phyloP scores from a whole-genome alignment of 2,329 filamentous ascomycete genomes.

The Clarireedia monteithiana region DNA sequence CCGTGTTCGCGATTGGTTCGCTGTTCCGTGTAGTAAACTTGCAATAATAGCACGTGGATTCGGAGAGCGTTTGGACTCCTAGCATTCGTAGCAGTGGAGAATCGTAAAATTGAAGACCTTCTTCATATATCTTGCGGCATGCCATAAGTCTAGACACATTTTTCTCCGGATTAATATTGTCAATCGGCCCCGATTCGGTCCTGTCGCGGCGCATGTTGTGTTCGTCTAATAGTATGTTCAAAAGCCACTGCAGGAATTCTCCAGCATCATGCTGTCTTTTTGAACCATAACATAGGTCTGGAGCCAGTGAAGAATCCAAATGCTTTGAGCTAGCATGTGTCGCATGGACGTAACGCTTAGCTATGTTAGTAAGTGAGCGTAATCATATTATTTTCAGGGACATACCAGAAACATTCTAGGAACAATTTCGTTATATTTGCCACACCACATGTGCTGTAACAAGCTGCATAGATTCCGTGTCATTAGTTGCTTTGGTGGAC shows the following conservation, averaged over 20 bases:
- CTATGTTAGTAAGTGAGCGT: slow-evolving; percentile 1
- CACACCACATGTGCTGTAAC: slow-evolving; percentile 35
- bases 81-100: no score
- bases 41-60: no score
- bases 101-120: no score
- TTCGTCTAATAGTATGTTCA: background rate
- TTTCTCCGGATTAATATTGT: background rate
- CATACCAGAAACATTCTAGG: slow-evolving; percentile 49
- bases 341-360: slow-evolving; percentile 22
- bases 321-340: slow-evolving; percentile 8
- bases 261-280: slow-evolving; percentile 3
- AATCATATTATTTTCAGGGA: background rate
- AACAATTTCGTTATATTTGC: slow-evolving; percentile 35
- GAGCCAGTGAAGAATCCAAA: background rate
- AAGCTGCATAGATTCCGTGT: slow-evolving; percentile 51
- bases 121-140: background rate
- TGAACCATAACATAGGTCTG: background rate
- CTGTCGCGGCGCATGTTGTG: background rate
- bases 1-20: no score
- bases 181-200: no score
- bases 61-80: background rate
- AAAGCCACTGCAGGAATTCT: slow-evolving; percentile 4
- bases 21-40: no score
- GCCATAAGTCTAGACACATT: background rate
- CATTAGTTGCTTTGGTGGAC: slow-evolving; percentile 49